Base-by-base conservation (phyloP, 2,329 filamentous ascomycete species). In the Penicillium sp. region DNA sequence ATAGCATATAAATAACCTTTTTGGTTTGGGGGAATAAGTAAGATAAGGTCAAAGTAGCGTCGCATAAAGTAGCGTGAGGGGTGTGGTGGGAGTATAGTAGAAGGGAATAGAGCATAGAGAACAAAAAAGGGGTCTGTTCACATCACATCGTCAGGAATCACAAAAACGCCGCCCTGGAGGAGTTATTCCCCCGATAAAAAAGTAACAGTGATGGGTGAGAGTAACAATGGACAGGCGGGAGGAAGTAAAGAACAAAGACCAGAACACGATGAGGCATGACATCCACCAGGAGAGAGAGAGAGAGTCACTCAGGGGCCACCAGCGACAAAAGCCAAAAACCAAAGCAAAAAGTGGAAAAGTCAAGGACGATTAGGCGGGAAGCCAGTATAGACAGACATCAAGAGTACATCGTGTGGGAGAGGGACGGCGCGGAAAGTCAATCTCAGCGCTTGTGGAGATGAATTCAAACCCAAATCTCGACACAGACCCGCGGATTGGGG, bases 81-180 rank as follows among this genome's bases (percentile, higher is more conserved):
- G 15, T 25, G 43, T 8, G 31, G 31, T 31, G 31, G 31, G 31
- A 31, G 31, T 31, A 31, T 31, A 31, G 8, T 31, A 31, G 8
- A 31, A 14, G 7, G 15, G 48, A 14, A 22, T 6, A 22, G 5
- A 8, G 5, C 22, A 50, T 3, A 51, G 14, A 25, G 31, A 39
- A 52, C 34, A 38, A 20, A 37, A 38, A 49, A 25, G 63, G 42
- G 38, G 10, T 17, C 28, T 20, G 31, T 35, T 62, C 62, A 63
- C 65, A 62, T 67, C 53, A 66, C 65, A 65, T 67, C 65, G 63
- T 67, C 47, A 66, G 53, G 57, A 66, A 65, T 59, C 60, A 60
- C 56, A 66, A 61, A 51, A 67, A 67, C 65, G 65, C 65, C 65
- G 38, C 61, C 62, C 49, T 52, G 53, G 15, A 47, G 35, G 53